Evolutionary conservation across 768 basidiomycete species (phyloP).

Genomic region (Mycena latifolia): DNA sequence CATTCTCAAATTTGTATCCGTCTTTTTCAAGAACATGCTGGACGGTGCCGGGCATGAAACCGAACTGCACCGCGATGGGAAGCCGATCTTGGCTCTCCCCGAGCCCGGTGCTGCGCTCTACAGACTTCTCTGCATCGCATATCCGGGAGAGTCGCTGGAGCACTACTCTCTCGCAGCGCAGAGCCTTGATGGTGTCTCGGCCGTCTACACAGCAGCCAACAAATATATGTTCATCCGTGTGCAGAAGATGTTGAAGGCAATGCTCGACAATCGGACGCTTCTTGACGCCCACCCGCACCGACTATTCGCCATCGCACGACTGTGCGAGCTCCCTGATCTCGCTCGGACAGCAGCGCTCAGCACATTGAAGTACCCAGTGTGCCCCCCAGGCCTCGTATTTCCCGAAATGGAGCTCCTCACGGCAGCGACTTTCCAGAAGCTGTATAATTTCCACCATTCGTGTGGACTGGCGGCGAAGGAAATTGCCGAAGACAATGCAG

Average conservation of each 20-base stretch:
- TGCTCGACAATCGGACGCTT: conserved; percentile 4
- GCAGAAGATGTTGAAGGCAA: not conserved
- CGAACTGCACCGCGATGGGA: not conserved
- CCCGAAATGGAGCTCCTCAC: too few species aligned
- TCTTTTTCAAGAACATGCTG: not conserved
- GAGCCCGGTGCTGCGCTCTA: not conserved
- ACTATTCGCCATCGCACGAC: conserved; percentile 26
- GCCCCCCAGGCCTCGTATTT: too few species aligned
- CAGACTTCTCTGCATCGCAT: not conserved
- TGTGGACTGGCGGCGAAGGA: too few species aligned
- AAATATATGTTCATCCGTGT: conserved; percentile 19
- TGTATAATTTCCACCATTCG: too few species aligned
- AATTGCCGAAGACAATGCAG: too few species aligned
- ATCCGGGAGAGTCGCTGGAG: not conserved
- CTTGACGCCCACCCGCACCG: conserved; percentile 16
- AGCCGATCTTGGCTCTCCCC: not conserved
- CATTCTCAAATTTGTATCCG: not conserved
- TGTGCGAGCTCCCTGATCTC: not conserved
- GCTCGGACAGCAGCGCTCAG: conserved; percentile 1
- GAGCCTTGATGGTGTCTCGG: not conserved
- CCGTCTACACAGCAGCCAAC: conserved; percentile 3
- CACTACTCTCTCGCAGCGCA: not conserved
- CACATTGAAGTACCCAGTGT: conserved; percentile 2
- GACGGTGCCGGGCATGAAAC: not conserved
- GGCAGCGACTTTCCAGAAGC: too few species aligned